These are phyloP conservation scores for Trifolium subterraneum DNA, from an alignment of 306 rosid species.

Conservation along the genomic window DNA sequence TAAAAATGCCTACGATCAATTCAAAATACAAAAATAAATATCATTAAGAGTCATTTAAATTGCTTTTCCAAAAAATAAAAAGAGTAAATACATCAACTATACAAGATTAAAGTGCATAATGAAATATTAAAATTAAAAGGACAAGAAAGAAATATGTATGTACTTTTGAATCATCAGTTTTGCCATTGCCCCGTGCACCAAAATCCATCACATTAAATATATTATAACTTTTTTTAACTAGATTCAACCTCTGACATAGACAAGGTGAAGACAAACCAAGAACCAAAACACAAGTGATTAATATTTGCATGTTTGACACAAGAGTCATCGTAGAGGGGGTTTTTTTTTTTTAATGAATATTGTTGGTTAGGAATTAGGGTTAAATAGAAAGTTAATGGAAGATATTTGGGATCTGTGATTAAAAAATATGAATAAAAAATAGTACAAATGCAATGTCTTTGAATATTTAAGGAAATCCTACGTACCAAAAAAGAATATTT, in stretches of 20 bases:
- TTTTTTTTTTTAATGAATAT: too few relatives aligned
- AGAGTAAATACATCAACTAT: neutral
- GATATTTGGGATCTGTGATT: neutral
- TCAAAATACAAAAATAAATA: neutral
- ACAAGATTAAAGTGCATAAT: neutral
- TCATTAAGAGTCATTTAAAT: neutral
- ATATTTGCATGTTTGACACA: conserved; percentile 17
- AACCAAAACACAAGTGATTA: conserved; percentile 22
- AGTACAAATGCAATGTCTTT: too few relatives aligned
- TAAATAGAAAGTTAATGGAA: neutral
- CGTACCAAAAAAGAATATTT: too few relatives aligned
- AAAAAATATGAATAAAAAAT: too few relatives aligned
- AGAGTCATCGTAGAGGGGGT: neutral
- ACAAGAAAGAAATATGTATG: neutral
- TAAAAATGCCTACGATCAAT: conserved; percentile 33
- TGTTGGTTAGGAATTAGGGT: too few relatives aligned
- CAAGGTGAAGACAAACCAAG: conserved; percentile 31
- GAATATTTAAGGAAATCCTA: too few relatives aligned
- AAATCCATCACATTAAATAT: conserved; percentile 17
- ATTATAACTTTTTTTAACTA: neutral
- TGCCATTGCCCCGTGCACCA: conserved; percentile 44
- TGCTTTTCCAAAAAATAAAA: too few relatives aligned
- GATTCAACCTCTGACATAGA: conserved; percentile 7
- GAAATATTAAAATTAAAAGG: neutral
- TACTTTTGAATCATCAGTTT: conserved; percentile 36